Percentiles rank a stretch among this genome's conserved stretches.
These are phyloP conservation scores for Lachnellula hyalina DNA, from an alignment of 2,329 filamentous ascomycete species.

Conservation along the genomic window DNA sequence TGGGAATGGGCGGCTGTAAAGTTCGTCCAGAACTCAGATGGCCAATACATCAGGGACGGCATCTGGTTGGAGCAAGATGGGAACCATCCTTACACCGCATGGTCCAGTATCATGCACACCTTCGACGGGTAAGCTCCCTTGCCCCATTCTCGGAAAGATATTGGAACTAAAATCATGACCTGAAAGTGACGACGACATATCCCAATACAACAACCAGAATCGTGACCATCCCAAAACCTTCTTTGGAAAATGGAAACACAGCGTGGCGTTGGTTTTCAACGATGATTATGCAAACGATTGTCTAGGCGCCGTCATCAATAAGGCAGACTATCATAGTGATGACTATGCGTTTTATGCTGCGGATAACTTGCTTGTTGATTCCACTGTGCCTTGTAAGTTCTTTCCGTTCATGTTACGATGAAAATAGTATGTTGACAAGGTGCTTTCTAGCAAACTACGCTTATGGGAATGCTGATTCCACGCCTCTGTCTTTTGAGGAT, in stretches of 20 bases:
- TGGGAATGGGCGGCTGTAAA: conserved; percentile 20
- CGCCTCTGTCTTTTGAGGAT: conserved; percentile 13
- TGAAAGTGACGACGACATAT: conserved; percentile 9
- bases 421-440: background rate
- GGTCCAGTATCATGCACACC: conserved; percentile 10
- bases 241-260: conserved; percentile 20
- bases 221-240: conserved; percentile 15
- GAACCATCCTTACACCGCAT: conserved; percentile 13
- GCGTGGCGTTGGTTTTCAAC: conserved; percentile 12
- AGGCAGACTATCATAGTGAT: conserved; percentile 17
- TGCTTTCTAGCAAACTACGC: conserved; percentile 9
- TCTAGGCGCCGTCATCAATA: conserved; percentile 10
- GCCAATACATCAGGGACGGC: conserved; percentile 15
- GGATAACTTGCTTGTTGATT: conserved; percentile 12
- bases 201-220: conserved; percentile 12
- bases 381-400: conserved; percentile 14
- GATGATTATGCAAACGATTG: conserved; percentile 16
- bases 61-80: conserved; percentile 19
- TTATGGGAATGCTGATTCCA: conserved; percentile 15
- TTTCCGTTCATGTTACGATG: background rate
- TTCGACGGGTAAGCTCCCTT: conserved; percentile 10
- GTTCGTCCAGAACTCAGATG: conserved; percentile 10
- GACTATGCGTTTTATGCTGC: conserved; percentile 15
- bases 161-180: background rate
- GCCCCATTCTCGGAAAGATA: background rate